A percentile compares a stretch with the other conserved stretches of the same genome.
These are phyloP conservation scores for Calonectria pauciramosa DNA, from an alignment of 2,329 filamentous ascomycete genomes.

Conservation along the genomic window DNA sequence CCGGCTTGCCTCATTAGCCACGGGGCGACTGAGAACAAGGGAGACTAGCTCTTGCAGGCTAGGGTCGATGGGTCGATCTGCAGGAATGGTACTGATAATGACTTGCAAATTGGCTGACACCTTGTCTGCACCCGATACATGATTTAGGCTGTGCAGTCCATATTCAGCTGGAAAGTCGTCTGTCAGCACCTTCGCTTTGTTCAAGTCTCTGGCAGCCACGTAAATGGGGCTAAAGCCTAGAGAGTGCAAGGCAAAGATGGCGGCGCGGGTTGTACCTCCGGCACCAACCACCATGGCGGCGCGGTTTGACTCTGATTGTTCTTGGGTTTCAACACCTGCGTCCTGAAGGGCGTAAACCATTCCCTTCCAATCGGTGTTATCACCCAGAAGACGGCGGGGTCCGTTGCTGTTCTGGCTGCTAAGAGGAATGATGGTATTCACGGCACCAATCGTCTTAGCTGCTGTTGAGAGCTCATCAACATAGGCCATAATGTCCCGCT, in stretches of 20 bases:
- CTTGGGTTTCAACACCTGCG: slow-evolving; percentile 68
- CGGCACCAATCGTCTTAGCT: slow-evolving; percentile 86
- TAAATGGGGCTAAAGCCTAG: slow-evolving; percentile 91
- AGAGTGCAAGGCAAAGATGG: slow-evolving; percentile 87
- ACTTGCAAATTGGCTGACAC: slow-evolving; percentile 70
- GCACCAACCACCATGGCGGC: slow-evolving; percentile 89
- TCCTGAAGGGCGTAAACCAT: slow-evolving; percentile 85
- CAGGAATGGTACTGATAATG: slow-evolving; percentile 91
- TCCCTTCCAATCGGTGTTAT: slow-evolving; percentile 96
- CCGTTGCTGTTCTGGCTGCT: slow-evolving; percentile 51
- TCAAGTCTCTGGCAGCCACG: slow-evolving; percentile 81
- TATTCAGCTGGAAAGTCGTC: slow-evolving; percentile 81
- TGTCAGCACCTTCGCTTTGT: slow-evolving; percentile 77
- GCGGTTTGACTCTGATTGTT: slow-evolving; percentile 67
- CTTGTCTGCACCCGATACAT: slow-evolving; percentile 62
- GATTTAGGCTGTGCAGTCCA: slow-evolving; percentile 74
- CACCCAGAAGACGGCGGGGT: slow-evolving; percentile 76
- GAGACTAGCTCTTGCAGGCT: slow-evolving; percentile 76
- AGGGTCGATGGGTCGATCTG: slow-evolving; percentile 84
- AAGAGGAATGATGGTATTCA: slow-evolving; percentile 90
- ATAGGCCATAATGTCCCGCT: slow-evolving; percentile 86
- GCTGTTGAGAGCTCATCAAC: slow-evolving; percentile 86
- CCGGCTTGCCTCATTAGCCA: slow-evolving; percentile 56
- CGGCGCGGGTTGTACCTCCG: slow-evolving; percentile 92
- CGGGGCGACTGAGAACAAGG: slow-evolving; percentile 61